Percentiles rank a stretch among this genome's conserved stretches.
Conservation (phyloP, 345 rosid species). For the Populus alba region DNA sequence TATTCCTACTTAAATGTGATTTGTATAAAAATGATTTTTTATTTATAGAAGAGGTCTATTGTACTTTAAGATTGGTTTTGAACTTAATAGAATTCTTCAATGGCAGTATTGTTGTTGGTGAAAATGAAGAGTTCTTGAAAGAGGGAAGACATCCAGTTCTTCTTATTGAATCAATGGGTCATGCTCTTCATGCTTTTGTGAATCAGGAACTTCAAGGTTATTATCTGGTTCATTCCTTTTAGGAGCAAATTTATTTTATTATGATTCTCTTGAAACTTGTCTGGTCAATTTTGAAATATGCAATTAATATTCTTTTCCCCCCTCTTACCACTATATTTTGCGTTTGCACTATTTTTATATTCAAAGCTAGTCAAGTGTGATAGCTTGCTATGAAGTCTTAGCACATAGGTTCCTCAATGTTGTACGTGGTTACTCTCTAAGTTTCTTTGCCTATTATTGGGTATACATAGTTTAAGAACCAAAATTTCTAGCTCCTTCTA, state of each 20-base stretch:
- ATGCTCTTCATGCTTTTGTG: constrained; percentile 80
- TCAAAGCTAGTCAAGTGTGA: background rate
- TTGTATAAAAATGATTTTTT: no score
- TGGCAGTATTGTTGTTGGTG: constrained; percentile 55
- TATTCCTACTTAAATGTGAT: no score
- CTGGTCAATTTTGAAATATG: background rate
- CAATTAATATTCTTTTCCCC: background rate
- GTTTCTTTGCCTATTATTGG: background rate
- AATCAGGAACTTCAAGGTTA: constrained; percentile 69
- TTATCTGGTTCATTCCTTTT: constrained; percentile 9
- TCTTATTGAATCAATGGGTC: constrained; percentile 84
- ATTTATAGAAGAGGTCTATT: background rate
- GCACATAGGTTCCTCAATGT: background rate
- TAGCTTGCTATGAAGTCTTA: background rate
- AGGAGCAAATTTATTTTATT: background rate
- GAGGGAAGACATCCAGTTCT: constrained; percentile 58
- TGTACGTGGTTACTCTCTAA: background rate
- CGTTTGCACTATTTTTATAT: background rate
- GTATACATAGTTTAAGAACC: background rate
- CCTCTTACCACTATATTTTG: background rate
- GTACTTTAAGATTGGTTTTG: constrained; percentile 6
- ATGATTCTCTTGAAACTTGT: background rate
- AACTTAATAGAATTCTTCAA: constrained; percentile 14
- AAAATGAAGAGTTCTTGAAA: constrained; percentile 57
- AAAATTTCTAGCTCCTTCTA: background rate